phyloP scores from a whole-genome alignment of 139 green algal genomes.

The Coelastrella sp. region DNA sequence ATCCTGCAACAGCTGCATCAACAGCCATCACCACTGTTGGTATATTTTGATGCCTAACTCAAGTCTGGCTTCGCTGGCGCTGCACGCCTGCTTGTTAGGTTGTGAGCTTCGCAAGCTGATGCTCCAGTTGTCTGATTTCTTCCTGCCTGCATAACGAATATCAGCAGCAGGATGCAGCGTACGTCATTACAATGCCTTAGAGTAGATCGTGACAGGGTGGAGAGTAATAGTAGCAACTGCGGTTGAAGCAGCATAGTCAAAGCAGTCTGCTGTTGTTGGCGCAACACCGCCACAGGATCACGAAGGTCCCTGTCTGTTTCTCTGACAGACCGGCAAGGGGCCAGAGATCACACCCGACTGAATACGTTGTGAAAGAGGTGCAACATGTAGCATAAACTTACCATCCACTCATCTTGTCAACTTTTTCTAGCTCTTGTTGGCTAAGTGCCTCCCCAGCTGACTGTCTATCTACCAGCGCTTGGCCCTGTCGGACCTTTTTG shows the following conservation, averaged over 20 bases:
- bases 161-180: not conserved
- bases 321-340: no score
- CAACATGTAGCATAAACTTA: no score
- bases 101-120: slow-evolving; percentile 6
- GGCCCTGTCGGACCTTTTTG: slow-evolving; percentile 65
- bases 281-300: not conserved
- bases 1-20: no score
- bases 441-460: slow-evolving; percentile 56
- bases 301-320: no score
- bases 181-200: not conserved
- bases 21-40: no score
- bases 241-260: not conserved
- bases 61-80: not conserved
- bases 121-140: slow-evolving; percentile 40
- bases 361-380: no score
- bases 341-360: no score
- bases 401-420: slow-evolving; percentile 57
- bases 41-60: no score
- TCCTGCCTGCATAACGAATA: slow-evolving; percentile 34
- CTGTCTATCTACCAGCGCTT: slow-evolving; percentile 53
- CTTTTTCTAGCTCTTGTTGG: slow-evolving; percentile 65
- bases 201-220: no score
- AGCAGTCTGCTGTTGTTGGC: not conserved
- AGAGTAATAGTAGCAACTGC: no score
- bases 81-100: not conserved